Base-by-base conservation (phyloP, 129 eudicot species). In the Ambrosia trifida region DNA sequence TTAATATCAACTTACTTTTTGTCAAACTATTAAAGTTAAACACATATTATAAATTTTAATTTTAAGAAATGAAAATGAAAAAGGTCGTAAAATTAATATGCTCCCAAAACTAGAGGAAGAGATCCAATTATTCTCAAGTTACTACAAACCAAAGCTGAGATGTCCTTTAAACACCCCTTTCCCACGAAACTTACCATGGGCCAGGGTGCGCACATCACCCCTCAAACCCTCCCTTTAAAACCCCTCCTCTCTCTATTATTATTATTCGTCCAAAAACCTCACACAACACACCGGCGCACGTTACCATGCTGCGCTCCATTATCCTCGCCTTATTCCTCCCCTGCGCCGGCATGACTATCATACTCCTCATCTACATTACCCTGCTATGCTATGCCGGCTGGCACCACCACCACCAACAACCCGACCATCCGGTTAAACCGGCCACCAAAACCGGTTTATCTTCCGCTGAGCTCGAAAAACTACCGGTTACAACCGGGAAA, bases 321-420 rank as follows among this genome's bases (percentile, higher is more conserved):
- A 82, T 84, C 69, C 91, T 91, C 0, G 93, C 97, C 8, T 87
- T 91, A 57, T 91, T 91, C 51, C 86, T 91, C 0, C 97, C 97
- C 1, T 91, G 96, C 74, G 96, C 80, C 19, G 96, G 96, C 50
- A 88, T 91, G 97, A 86, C 89, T 36, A 84, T 78, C 0, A 86
- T 91, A 44, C 86, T 91, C 70, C n/a, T 91, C 9, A 75, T 88
- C 10, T 91, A 91, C 83, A 66, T 88, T 45, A 77, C 83, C 62
- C 28, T 91, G 20, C 70, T 92, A 7, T 92, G 96, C 78, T 83
- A 83, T 69, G 85, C 91, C 30, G 85, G 86, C 3, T 49, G 75
- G 62, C 16, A 31, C 49, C 49, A 6, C 28, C 19, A 31, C 49
- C 49, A 6, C 28, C 19, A 46, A 0, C 69, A 76, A 51, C 78